Evolutionary conservation across 306 rosid species (phyloP), one percentile per base, ranked within the genome.

Genomic region (Herpetospermum pedunculosum): DNA sequence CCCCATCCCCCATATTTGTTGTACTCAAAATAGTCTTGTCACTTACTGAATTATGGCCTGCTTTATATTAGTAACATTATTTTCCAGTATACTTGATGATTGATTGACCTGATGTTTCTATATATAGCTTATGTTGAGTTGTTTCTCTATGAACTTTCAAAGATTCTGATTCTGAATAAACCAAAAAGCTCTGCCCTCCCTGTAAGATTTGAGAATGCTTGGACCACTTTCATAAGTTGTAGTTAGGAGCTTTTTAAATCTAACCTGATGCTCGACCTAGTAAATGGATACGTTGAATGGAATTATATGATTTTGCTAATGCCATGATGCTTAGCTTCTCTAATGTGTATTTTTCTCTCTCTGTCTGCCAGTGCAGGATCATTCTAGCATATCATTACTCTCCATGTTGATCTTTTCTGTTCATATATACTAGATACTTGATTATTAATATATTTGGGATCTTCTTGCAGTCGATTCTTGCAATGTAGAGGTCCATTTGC

Each of bases 401-500:
- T 43, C 50, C 21, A 68, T 25, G 15, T 32, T 34, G 29, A n/a
- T 48, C 28, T 78, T 71, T 16, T 57, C 2, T 9, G 28, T 21
- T 70, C 38, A 43, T n/a, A 48, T 40, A 8, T 25, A 32, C 37
- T 41, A 40, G 19, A 58, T 77, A n/a, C 35, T 49, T 49, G 28
- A 77, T 77, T 68, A 78, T 77, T 83, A 25, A 84, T 78, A 70
- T 30, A 70, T 72, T 79, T 48, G 48, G 49, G 73, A 40, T 65
- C 71, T 75, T 84, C 81, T 82, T 83, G 64, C 97, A 95, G 99
- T 80, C 99, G 99, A 43, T 95, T 95, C 84, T 81, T 95, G 90
- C 99, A 95, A 79, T 89, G 94, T 87, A 89, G 99, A 76, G 99
- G 99, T 59, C 99, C 99, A 38, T 95, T 89, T 78, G 96, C 99